Evolutionary conservation across 306 rosid species (phyloP).

Genomic region (Vigna unguiculata): DNA sequence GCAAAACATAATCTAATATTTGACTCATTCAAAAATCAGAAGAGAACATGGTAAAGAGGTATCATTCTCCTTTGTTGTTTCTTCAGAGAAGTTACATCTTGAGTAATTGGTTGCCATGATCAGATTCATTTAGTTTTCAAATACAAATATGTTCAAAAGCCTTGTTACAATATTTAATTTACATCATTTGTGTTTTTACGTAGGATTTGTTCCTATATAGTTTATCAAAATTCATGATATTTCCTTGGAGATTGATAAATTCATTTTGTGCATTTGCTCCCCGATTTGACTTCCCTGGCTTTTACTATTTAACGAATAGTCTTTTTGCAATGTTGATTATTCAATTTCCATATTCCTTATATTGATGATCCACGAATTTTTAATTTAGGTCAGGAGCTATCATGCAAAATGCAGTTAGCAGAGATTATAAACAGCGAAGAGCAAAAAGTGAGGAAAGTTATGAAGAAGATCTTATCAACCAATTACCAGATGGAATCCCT

Average conservation of each 20-base stretch:
- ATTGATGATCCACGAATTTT: constrained; percentile 21
- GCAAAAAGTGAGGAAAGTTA: constrained; percentile 32
- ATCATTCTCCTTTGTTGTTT: constrained; percentile 19
- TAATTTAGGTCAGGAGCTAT: constrained; percentile 32
- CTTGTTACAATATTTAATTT: constrained; percentile 10
- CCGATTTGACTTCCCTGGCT: background rate
- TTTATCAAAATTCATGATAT: background rate
- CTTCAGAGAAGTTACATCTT: constrained; percentile 1
- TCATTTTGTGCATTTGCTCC: background rate
- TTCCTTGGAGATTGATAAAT: background rate
- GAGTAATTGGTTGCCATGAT: background rate
- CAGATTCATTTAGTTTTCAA: constrained; percentile 13
- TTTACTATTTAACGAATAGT: background rate
- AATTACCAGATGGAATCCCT: constrained; percentile 51
- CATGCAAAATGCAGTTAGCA: constrained; percentile 39
- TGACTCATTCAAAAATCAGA: constrained; percentile 36
- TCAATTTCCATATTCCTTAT: constrained; percentile 12
- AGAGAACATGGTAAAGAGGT: constrained; percentile 25
- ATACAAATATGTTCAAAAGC: constrained; percentile 12
- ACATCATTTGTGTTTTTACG: constrained; percentile 1
- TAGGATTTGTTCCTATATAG: constrained; percentile 7
- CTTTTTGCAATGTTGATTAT: background rate
- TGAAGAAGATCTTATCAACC: constrained; percentile 46
- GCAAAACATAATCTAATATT: background rate
- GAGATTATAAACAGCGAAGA: constrained; percentile 39